phyloP scores from a whole-genome alignment of 1,284 basidiomycete genomes.

The Uromyces viciae-fabae region DNA sequence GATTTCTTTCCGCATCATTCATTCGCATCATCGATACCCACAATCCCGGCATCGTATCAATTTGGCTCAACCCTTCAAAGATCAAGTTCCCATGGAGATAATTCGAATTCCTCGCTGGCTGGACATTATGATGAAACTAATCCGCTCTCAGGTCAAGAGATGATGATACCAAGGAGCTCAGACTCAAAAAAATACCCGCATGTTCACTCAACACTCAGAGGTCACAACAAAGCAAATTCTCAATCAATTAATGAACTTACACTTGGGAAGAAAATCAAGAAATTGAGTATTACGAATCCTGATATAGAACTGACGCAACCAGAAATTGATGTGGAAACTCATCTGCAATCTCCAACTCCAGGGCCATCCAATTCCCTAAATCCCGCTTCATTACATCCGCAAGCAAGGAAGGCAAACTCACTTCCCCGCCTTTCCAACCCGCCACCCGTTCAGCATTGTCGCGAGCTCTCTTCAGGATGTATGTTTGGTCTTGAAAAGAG shows the following conservation, averaged over 20 bases:
- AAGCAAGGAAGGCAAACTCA: background rate
- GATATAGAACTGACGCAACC: conserved; percentile 1
- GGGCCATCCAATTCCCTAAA: background rate
- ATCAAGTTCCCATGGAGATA: background rate
- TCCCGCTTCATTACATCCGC: background rate
- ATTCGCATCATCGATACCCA: background rate
- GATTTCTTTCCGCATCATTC: too few species aligned
- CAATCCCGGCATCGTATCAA: background rate
- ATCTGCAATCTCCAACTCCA: too few species aligned
- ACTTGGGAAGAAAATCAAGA: too few species aligned
- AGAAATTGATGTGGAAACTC: background rate
- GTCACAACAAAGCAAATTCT: too few species aligned
- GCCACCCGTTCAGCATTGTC: background rate
- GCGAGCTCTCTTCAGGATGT: background rate
- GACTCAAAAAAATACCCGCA: too few species aligned
- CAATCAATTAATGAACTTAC: too few species aligned
- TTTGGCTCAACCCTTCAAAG: conserved; percentile 8
- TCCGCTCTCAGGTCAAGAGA: too few species aligned
- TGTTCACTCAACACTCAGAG: too few species aligned
- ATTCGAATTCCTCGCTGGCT: background rate
- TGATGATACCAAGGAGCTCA: too few species aligned
- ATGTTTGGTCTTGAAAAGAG: background rate
- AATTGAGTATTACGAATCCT: conserved; percentile 12
- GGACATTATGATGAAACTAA: too few species aligned
- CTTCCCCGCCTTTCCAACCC: background rate